A percentile compares a stretch with the other conserved stretches of the same genome.
phyloP scores from a whole-genome alignment of 192 early-diverging fungal species.

The Paraglomus brasilianum region DNA sequence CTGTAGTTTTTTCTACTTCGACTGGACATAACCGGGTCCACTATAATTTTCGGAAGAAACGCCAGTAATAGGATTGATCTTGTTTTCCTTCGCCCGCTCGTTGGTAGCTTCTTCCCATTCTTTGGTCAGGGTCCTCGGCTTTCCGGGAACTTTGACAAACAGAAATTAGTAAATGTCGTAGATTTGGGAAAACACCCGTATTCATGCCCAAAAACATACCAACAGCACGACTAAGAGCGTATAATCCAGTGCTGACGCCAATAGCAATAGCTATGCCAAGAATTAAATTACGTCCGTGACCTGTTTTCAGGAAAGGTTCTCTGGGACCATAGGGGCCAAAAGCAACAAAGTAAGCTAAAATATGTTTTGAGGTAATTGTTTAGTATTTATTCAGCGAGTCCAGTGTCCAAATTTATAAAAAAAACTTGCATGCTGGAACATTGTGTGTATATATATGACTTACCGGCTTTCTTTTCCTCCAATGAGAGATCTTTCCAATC shows the following conservation, averaged over 20 bases:
- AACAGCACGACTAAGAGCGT: constrained; percentile 55
- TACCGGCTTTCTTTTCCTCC: constrained; percentile 96
- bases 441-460: constrained; percentile 10
- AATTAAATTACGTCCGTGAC: constrained; percentile 68
- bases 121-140: constrained; percentile 66
- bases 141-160: constrained; percentile 52
- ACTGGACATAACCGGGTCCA: constrained; percentile 66
- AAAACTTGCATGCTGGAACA: constrained; percentile 19
- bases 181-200: not conserved
- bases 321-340: constrained; percentile 94
- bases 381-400: not conserved
- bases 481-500: constrained; percentile 92
- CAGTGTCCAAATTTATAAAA: too few relatives aligned
- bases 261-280: constrained; percentile 61
- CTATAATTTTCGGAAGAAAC: constrained; percentile 76
- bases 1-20: too few relatives aligned
- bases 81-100: constrained; percentile 65
- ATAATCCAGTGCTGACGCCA: constrained; percentile 51
- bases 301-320: constrained; percentile 67
- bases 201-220: constrained; percentile 38
- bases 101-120: constrained; percentile 86
- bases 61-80: constrained; percentile 77
- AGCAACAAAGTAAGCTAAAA: constrained; percentile 86
- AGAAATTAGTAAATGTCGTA: constrained; percentile 3
- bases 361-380: not conserved